Percentiles rank a stretch among this genome's conserved stretches.
These are phyloP conservation scores for Penicillium pancosmium DNA, from an alignment of 495 filamentous ascomycete species.

Conservation along the genomic window DNA sequence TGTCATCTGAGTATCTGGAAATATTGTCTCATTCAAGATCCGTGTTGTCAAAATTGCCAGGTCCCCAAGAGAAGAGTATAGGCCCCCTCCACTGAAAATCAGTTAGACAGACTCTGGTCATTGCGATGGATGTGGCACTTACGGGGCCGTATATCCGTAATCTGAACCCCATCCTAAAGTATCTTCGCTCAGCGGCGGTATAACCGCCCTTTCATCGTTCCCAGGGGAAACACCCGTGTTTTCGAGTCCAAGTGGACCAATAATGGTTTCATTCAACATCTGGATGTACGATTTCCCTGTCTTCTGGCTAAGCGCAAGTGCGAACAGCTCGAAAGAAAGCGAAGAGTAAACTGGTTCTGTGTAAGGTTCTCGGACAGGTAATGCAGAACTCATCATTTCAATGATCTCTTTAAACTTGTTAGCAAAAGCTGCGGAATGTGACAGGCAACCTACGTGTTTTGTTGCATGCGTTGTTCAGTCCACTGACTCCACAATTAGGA, in stretches of 20 bases:
- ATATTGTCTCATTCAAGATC: slow-evolving; percentile 12
- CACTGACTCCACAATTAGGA: slow-evolving; percentile 16
- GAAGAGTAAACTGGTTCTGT: slow-evolving; percentile 18
- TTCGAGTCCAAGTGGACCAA: slow-evolving; percentile 11
- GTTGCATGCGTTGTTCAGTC: slow-evolving; percentile 12
- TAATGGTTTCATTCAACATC: slow-evolving; percentile 13
- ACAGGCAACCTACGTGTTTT: slow-evolving; percentile 6
- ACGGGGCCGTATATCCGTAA: slow-evolving; percentile 17
- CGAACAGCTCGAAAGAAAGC: slow-evolving; percentile 14
- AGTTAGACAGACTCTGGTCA: too few species aligned
- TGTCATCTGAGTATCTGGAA: slow-evolving; percentile 4
- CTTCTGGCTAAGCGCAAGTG: slow-evolving; percentile 9
- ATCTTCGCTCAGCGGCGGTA: slow-evolving; percentile 7
- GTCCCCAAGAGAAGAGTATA: slow-evolving; percentile 18
- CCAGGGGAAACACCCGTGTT: slow-evolving; percentile 19
- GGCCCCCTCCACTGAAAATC: slow-evolving; percentile 12
- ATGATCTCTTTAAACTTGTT: slow-evolving; percentile 10
- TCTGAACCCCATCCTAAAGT: slow-evolving; percentile 15
- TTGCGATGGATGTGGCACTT: not conserved
- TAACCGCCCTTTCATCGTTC: slow-evolving; percentile 6
- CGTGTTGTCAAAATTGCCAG: slow-evolving; percentile 10
- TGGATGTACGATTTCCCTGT: slow-evolving; percentile 18
- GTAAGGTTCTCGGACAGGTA: slow-evolving; percentile 15
- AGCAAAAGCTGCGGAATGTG: too few species aligned
- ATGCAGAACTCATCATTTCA: slow-evolving; percentile 12